These are phyloP conservation scores for Ceriops decandra DNA, from an alignment of 345 rosid species.

Conservation along the genomic window DNA sequence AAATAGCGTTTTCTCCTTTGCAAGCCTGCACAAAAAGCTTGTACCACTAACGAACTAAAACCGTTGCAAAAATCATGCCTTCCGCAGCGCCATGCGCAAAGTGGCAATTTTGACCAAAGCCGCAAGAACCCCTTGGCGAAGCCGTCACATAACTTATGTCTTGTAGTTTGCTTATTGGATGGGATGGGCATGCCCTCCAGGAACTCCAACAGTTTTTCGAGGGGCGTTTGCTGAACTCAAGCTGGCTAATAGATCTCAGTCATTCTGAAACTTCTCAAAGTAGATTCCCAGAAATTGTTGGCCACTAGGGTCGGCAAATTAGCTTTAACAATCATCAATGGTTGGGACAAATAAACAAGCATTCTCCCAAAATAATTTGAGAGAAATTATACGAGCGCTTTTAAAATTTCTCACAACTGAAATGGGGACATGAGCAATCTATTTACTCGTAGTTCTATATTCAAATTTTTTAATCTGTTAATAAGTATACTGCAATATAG, in stretches of 20 bases:
- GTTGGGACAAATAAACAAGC: too few relatives aligned
- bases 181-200: slow-evolving; percentile 40
- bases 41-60: neutral
- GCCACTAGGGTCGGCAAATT: too few relatives aligned
- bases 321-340: too few relatives aligned
- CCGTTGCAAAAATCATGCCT: slow-evolving; percentile 15
- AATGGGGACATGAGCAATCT: too few relatives aligned
- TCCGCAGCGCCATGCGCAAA: slow-evolving; percentile 87
- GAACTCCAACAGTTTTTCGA: slow-evolving; percentile 31
- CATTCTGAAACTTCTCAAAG: too few relatives aligned
- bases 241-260: slow-evolving; percentile 40
- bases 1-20: slow-evolving; percentile 2
- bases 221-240: slow-evolving; percentile 32
- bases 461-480: too few relatives aligned
- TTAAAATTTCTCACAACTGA: too few relatives aligned
- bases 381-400: too few relatives aligned
- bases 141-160: slow-evolving; percentile 78
- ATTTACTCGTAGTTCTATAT: too few relatives aligned
- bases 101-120: slow-evolving; percentile 45
- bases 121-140: slow-evolving; percentile 78
- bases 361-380: too few relatives aligned
- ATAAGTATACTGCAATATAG: too few relatives aligned
- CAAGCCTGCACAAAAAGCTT: slow-evolving; percentile 19
- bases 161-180: slow-evolving; percentile 57
- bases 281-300: too few relatives aligned